Conservation (phyloP, 2,329 filamentous ascomycete species). For the Pseudogymnoascus sp. region DNA sequence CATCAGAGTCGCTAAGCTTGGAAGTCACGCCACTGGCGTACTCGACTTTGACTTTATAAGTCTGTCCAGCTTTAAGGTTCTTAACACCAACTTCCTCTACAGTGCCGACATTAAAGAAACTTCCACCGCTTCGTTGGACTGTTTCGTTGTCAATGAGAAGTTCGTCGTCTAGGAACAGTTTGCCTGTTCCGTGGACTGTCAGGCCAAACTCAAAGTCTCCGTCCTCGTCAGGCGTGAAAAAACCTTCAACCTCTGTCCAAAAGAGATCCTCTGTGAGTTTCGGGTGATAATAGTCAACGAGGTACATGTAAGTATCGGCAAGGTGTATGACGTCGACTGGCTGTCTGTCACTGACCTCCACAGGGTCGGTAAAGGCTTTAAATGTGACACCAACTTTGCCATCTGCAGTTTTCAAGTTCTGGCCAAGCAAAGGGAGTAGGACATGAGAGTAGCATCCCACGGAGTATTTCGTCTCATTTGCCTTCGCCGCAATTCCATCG, state of each 20-base stretch:
- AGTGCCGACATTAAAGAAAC: constrained; percentile 26
- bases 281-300: constrained; percentile 36
- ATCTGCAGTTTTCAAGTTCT: constrained; percentile 40
- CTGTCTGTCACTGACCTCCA: constrained; percentile 31
- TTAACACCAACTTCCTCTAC: constrained; percentile 22
- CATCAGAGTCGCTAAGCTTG: constrained; percentile 42
- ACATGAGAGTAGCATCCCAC: constrained; percentile 58
- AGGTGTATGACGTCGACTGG: constrained; percentile 43
- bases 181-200: constrained; percentile 27
- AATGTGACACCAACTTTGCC: constrained; percentile 53
- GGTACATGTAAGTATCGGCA: constrained; percentile 34
- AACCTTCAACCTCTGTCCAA: constrained; percentile 33
- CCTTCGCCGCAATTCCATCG: constrained; percentile 25
- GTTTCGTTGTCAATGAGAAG: constrained; percentile 31
- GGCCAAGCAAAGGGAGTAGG: constrained; percentile 50
- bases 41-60: constrained; percentile 22
- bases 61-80: constrained; percentile 16
- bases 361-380: constrained; percentile 52
- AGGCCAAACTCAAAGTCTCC: constrained; percentile 29
- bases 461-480: constrained; percentile 33
- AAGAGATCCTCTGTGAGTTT: constrained; percentile 29
- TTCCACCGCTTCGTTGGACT: constrained; percentile 24
- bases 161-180: constrained; percentile 31
- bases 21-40: constrained; percentile 48
- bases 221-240: constrained; percentile 24